phyloP scores from a whole-genome alignment of 805 yeast species.

The Starmerella floris region DNA sequence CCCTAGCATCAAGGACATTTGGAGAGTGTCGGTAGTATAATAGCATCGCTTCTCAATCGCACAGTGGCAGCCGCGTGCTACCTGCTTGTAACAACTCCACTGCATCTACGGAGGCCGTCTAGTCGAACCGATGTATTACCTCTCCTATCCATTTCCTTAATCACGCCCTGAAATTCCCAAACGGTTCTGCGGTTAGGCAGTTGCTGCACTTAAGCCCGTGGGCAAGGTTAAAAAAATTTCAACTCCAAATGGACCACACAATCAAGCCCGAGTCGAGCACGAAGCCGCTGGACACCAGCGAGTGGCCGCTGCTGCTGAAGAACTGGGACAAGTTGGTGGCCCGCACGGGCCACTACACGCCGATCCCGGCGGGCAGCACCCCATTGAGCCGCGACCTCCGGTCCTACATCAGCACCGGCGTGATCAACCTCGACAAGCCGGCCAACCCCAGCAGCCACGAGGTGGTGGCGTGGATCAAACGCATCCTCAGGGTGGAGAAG shows the following conservation, averaged over 20 bases:
- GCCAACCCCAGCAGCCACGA: conserved; percentile 97
- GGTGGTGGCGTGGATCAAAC: conserved; percentile 98
- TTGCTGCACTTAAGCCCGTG: no score
- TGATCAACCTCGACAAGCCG: conserved; percentile 93
- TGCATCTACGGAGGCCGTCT: no score
- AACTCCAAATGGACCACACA: conserved; percentile 28
- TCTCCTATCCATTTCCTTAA: no score
- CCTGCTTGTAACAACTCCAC: no score
- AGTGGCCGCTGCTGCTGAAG: conserved; percentile 90
- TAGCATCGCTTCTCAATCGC: no score
- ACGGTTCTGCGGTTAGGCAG: no score
- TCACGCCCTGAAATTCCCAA: no score
- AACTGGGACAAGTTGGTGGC: conserved; percentile 88
- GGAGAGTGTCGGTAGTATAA: no score
- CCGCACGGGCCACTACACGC: conserved; percentile 94
- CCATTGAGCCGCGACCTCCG: conserved; percentile 90
- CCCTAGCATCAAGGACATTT: no score
- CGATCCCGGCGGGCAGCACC: conserved; percentile 89
- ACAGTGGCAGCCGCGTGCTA: no score
- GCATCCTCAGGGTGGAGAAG: conserved; percentile 88
- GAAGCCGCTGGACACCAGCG: conserved; percentile 73
- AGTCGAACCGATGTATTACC: no score
- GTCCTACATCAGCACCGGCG: conserved; percentile 84
- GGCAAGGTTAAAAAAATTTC: conserved; percentile 1
- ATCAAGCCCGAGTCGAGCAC: conserved; percentile 76